Evolutionary conservation across 2,329 filamentous ascomycete species (phyloP).

Genomic region (Apiospora sp.): DNA sequence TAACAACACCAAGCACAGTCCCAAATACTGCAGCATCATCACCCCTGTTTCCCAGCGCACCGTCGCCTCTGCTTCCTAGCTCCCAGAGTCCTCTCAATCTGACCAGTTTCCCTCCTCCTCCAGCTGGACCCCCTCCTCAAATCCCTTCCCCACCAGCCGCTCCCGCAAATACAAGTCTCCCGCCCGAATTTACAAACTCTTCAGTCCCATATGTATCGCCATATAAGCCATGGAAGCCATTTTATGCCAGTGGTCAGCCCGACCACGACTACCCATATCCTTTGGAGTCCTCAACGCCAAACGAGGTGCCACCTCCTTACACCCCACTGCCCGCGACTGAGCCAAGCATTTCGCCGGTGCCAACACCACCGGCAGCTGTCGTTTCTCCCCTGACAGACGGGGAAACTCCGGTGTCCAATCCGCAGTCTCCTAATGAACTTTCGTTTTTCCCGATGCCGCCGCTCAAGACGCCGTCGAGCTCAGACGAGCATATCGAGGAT

Average conservation of each 20-base stretch:
- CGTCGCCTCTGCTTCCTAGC: neutral
- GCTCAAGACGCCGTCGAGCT: slow-evolving; percentile 11
- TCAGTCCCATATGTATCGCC: neutral
- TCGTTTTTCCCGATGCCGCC: slow-evolving; percentile 28
- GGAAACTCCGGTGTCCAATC: slow-evolving; percentile 23
- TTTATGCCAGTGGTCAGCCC: neutral
- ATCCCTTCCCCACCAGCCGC: slow-evolving; percentile 12
- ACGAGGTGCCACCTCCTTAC: neutral
- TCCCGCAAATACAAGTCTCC: neutral
- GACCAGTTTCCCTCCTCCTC: slow-evolving; percentile 32
- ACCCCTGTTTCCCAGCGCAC: neutral
- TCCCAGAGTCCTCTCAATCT: slow-evolving; percentile 21
- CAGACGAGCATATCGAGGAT: slow-evolving; percentile 25
- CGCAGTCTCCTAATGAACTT: slow-evolving; percentile 25
- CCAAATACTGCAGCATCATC: neutral
- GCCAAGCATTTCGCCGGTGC: neutral
- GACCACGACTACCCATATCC: neutral
- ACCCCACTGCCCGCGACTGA: neutral
- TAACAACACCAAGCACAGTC: neutral
- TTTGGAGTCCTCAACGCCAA: neutral
- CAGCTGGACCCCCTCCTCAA: slow-evolving; percentile 30
- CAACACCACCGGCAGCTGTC: neutral
- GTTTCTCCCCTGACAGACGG: neutral
- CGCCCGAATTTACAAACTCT: neutral
- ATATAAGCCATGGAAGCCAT: too few species aligned